Percentiles rank a stretch among this genome's conserved stretches.
phyloP scores from a whole-genome alignment of 768 basidiomycete genomes.

The Tricholoma bakamatsutake region DNA sequence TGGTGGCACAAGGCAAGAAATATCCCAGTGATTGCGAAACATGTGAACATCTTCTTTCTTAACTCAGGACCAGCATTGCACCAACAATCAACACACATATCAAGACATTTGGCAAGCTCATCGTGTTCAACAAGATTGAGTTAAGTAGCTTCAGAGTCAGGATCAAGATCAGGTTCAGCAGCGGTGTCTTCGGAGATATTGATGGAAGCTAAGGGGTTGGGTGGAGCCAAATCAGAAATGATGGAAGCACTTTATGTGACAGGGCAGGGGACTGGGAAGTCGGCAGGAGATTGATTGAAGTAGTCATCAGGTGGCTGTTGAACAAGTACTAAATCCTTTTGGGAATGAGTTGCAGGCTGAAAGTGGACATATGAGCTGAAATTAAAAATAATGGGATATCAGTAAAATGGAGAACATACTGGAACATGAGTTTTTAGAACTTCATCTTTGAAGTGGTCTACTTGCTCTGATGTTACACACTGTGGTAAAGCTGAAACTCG shows the following conservation, averaged over 20 bases:
- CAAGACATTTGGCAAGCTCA: constrained; percentile 5
- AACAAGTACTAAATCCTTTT: neutral
- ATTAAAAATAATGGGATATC: neutral
- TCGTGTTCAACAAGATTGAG: constrained; percentile 13
- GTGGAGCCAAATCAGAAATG: neutral
- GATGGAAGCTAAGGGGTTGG: neutral
- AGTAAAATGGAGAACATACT: neutral
- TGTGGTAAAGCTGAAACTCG: neutral
- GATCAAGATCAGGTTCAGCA: neutral
- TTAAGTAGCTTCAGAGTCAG: constrained; percentile 11
- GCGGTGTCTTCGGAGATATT: neutral
- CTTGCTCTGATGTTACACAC: neutral
- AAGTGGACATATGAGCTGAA: neutral
- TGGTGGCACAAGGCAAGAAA: no score
- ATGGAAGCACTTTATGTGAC: neutral
- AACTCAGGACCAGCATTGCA: neutral
- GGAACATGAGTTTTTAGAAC: neutral
- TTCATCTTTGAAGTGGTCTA: neutral
- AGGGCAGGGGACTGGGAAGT: neutral
- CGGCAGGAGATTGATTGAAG: neutral
- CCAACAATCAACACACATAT: constrained; percentile 14
- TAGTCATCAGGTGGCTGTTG: no score
- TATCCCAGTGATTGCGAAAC: constrained; percentile 2
- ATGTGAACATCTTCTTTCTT: constrained; percentile 13
- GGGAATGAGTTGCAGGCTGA: neutral